Conservation (phyloP, 352 stramenopile genomes). For the Phytophthora parvispora region DNA sequence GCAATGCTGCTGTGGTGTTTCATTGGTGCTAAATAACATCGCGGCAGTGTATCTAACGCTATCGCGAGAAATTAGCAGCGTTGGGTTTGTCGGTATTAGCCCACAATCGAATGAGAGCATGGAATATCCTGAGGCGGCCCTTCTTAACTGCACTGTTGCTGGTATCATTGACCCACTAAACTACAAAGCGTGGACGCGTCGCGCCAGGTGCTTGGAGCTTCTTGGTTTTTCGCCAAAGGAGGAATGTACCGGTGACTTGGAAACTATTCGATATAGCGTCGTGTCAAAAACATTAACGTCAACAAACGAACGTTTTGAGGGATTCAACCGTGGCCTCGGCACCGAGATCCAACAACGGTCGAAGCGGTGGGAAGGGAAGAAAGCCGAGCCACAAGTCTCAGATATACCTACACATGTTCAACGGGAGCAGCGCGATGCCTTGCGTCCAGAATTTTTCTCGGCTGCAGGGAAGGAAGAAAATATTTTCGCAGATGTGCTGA, state of each 20-base stretch:
- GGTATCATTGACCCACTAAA: constrained; percentile 40
- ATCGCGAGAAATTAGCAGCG: background rate
- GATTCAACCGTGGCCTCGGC: constrained; percentile 14
- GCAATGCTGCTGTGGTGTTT: constrained; percentile 7
- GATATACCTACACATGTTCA: background rate
- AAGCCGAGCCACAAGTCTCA: background rate
- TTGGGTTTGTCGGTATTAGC: background rate
- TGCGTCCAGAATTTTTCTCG: background rate
- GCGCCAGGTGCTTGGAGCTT: constrained; percentile 12
- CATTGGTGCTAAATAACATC: constrained; percentile 38
- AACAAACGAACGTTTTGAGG: background rate
- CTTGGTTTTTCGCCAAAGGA: constrained; percentile 10
- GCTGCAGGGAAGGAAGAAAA: background rate
- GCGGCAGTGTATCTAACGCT: constrained; percentile 29
- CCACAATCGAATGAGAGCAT: background rate
- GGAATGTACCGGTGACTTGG: constrained; percentile 19
- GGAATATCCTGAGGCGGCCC: constrained; percentile 10
- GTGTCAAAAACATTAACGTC: background rate
- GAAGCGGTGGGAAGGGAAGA: background rate
- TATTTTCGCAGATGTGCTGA: background rate
- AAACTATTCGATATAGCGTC: constrained; percentile 7
- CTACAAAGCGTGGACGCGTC: constrained; percentile 36
- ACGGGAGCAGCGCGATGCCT: background rate
- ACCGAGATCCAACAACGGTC: constrained; percentile 7
- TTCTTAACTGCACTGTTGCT: constrained; percentile 40